These are phyloP conservation scores for Daedalea quercina DNA, from an alignment of 768 basidiomycete genomes.

Conservation along the genomic window DNA sequence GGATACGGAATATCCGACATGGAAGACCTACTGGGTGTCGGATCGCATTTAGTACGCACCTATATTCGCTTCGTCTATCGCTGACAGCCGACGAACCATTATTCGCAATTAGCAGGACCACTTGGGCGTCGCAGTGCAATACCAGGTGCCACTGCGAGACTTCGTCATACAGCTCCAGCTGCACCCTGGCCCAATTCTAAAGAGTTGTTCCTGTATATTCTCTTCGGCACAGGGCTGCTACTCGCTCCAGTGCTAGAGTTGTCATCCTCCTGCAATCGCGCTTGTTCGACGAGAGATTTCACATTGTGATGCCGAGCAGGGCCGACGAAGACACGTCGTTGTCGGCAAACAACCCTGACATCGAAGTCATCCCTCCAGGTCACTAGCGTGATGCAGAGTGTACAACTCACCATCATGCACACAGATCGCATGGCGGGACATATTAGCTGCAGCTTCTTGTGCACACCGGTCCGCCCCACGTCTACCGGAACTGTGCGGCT, in stretches of 20 bases:
- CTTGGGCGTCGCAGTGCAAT: conserved; percentile 8
- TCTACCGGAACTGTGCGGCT: conserved; percentile 4
- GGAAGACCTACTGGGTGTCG: conserved; percentile 19
- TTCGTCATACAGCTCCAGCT: conserved; percentile 8
- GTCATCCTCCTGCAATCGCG: conserved; percentile 6
- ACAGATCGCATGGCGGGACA: conserved; percentile 1
- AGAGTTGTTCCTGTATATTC: conserved; percentile 9
- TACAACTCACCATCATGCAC: not conserved
- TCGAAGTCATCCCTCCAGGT: conserved; percentile 13
- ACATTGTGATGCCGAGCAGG: not conserved
- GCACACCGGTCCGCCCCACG: not conserved
- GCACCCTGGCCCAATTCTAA: conserved; percentile 1
- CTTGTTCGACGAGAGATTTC: conserved; percentile 4
- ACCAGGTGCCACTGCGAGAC: conserved; percentile 9
- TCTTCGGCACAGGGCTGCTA: conserved; percentile 9
- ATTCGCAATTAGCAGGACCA: conserved; percentile 9
- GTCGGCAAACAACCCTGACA: conserved; percentile 13
- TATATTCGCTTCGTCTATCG: no score
- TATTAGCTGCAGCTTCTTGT: not conserved
- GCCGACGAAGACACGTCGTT: conserved; percentile 5
- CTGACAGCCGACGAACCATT: not conserved
- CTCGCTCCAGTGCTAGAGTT: conserved; percentile 8
- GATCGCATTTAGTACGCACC: conserved; percentile 12
- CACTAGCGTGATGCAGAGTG: not conserved
- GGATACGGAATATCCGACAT: conserved; percentile 13